These are phyloP conservation scores for Diaporthe sp. DNA, from an alignment of 2,329 filamentous ascomycete genomes.

Conservation along the genomic window DNA sequence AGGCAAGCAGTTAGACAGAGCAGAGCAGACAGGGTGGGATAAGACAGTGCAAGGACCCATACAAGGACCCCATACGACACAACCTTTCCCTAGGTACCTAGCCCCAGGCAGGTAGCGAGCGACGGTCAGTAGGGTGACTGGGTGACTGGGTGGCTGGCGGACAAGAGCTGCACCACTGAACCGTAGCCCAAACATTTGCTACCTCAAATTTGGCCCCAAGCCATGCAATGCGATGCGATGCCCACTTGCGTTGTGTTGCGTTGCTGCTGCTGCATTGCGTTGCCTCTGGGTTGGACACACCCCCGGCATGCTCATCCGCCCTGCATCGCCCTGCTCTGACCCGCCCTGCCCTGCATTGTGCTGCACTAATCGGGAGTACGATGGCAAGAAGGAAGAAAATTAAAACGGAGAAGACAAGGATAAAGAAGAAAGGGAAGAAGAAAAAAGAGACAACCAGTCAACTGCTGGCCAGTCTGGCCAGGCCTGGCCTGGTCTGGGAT, in stretches of 20 bases:
- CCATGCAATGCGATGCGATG: slow-evolving; percentile 7
- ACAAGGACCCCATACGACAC: not conserved
- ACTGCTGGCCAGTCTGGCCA: not conserved
- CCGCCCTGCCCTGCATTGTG: not conserved
- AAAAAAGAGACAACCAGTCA: not conserved
- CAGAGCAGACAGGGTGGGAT: slow-evolving; percentile 17
- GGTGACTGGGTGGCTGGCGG: not conserved
- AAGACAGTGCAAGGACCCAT: slow-evolving; percentile 10
- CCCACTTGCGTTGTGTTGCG: not conserved
- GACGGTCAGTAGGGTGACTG: not conserved
- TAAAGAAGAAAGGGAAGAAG: not conserved
- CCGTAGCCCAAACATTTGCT: slow-evolving; percentile 7
- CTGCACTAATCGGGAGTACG: not conserved
- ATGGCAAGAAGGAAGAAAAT: not conserved
- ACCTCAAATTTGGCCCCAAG: slow-evolving; percentile 16
- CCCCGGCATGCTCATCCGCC: not conserved
- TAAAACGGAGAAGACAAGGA: no score
- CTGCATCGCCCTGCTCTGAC: not conserved
- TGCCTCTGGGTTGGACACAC: not conserved
- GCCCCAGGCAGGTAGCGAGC: not conserved
- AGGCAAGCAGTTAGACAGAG: not conserved
- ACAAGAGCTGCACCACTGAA: slow-evolving; percentile 18
- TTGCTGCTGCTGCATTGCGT: not conserved
- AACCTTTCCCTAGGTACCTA: not conserved
- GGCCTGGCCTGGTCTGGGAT: not conserved